Base-by-base conservation (phyloP, 352 stramenopile genomes). In the Globisporangium spiculum region DNA sequence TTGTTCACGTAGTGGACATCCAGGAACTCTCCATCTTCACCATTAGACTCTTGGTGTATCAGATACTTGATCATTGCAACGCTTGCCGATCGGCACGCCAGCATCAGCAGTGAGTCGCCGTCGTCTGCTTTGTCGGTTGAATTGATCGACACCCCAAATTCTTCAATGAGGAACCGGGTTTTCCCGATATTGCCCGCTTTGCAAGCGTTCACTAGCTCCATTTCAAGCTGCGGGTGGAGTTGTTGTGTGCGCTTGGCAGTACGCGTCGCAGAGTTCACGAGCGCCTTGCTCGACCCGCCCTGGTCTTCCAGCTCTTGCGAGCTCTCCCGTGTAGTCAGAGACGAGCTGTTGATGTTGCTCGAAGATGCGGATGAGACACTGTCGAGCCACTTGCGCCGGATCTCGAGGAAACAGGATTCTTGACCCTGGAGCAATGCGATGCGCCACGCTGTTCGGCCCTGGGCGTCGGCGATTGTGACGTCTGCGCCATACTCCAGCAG, bases 351-450 rank as follows among this genome's bases (percentile, higher is more conserved):
- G 20, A 18, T 22, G 30, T 20, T 57, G 8, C 41, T 50, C 16
- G 41, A 50, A 9, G 41, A 20, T 4, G 18, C 53, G 18, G 32
- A n/a, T 1, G 48, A 34, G 5, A 63, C 57, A 7, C 67, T 68
- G 54, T 63, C 75, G 46, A 90, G 63, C 81, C 84, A 90, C 34
- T 90, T 86, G 44, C 72, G 79, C 9, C 78, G 78, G 38, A 92
- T 86, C 50, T 90, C 84, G n/a, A 88, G 69, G 26, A 88, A 88
- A 38, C 84, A 89, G 1, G 72, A 66, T 4, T 91, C 78, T 57
- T 90, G 76, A 6, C 75, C 74, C n/a, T 73, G 60, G 1, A 88
- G 57, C 30, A 91, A 58, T 12, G 84, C 84, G 0, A 92, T 75
- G 7, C 83, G 73, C 84, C 84, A 92, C 26, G 84, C 78, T 16